Conservation (phyloP, 2,329 filamentous ascomycete species). For the Fonsecaea multimorphosa region DNA sequence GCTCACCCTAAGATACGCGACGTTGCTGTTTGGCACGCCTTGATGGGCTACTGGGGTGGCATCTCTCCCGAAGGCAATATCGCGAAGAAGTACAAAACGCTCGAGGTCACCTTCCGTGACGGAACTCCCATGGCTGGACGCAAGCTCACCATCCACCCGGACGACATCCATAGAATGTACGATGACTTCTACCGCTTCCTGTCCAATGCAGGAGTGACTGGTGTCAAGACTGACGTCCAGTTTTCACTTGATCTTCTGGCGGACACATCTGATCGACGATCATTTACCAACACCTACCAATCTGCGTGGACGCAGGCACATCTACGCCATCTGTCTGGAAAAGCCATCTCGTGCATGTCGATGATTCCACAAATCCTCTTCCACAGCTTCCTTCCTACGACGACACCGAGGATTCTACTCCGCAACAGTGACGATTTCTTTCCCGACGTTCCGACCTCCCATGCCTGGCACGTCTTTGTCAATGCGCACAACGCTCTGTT, state of each 20-base stretch:
- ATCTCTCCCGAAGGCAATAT: constrained; percentile 75
- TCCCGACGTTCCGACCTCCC: constrained; percentile 77
- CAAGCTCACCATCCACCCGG: constrained; percentile 74
- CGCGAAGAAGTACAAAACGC: constrained; percentile 78
- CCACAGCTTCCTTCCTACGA: constrained; percentile 76
- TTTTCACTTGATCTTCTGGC: constrained; percentile 82
- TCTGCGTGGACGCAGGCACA: constrained; percentile 83
- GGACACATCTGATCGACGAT: constrained; percentile 70
- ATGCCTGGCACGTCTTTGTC: constrained; percentile 93
- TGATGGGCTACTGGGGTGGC: constrained; percentile 89
- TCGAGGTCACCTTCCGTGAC: constrained; percentile 60
- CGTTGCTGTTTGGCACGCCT: constrained; percentile 92
- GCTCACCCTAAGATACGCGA: constrained; percentile 76
- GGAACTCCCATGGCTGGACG: constrained; percentile 61
- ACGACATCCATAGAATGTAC: constrained; percentile 79
- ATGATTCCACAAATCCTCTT: constrained; percentile 86
- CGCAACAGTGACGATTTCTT: constrained; percentile 93
- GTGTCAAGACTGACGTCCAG: constrained; percentile 91
- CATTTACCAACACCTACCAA: constrained; percentile 76
- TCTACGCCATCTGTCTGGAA: constrained; percentile 76
- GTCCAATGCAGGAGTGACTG: constrained; percentile 73
- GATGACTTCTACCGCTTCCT: constrained; percentile 91
- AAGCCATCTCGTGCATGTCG: constrained; percentile 92
- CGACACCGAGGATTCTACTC: constrained; percentile 71
- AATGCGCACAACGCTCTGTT: constrained; percentile 90